These are phyloP conservation scores for Ophiostoma fasciatum DNA, from an alignment of 2,329 filamentous ascomycete genomes.

Conservation along the genomic window DNA sequence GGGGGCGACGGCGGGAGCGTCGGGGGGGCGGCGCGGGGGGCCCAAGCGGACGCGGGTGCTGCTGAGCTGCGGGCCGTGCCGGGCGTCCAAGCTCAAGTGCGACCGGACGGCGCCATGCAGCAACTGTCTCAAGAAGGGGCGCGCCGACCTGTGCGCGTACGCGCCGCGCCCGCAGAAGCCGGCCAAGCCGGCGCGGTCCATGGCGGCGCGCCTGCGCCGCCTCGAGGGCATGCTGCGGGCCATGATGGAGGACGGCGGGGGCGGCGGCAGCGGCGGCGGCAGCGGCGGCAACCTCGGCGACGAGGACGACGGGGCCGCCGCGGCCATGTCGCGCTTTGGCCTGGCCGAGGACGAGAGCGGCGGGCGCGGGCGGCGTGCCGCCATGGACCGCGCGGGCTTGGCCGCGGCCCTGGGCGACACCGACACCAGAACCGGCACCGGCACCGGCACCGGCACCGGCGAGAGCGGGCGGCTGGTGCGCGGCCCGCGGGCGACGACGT, in stretches of 20 bases:
- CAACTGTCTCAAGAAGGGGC: slow-evolving; percentile 36
- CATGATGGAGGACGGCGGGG: slow-evolving; percentile 31
- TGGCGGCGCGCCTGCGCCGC: slow-evolving; percentile 38
- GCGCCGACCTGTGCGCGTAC: slow-evolving; percentile 31
- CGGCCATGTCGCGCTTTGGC: slow-evolving; percentile 10
- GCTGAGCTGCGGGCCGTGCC: slow-evolving; percentile 37
- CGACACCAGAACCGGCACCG: too few species aligned
- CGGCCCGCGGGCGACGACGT: slow-evolving; percentile 29
- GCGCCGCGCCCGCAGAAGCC: slow-evolving; percentile 29
- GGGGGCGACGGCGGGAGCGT: background rate
- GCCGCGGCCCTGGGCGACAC: background rate
- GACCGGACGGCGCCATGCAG: slow-evolving; percentile 36
- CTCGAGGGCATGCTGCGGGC: slow-evolving; percentile 43
- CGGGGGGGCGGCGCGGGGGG: background rate
- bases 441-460: background rate
- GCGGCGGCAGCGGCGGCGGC: slow-evolving; percentile 1
- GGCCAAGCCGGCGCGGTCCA: slow-evolving; percentile 26
- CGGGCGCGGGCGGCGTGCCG: background rate
- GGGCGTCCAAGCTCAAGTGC: slow-evolving; percentile 40
- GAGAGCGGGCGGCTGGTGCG: slow-evolving; percentile 27
- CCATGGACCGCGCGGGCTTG: background rate
- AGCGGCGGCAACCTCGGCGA: background rate
- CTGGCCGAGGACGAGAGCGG: slow-evolving; percentile 1
- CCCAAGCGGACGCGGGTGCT: slow-evolving; percentile 33
- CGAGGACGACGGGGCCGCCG: slow-evolving; percentile 4